Evolutionary conservation across 495 filamentous ascomycete species (phyloP).

Genomic region (Neurospora sp.): DNA sequence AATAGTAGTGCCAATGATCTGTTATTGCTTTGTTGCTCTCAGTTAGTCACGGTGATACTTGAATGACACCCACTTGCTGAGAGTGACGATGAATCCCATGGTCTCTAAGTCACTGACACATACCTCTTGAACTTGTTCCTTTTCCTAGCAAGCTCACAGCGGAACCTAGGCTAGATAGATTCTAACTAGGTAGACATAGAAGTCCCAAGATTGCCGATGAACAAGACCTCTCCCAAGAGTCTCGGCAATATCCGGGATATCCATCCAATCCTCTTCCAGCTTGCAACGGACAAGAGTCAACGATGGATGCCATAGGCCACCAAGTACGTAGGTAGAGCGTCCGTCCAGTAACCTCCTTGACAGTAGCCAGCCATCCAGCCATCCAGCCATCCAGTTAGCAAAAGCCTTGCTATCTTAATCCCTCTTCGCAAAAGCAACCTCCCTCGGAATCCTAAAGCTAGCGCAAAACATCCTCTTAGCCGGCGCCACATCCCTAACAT

Average conservation of each 20-base stretch:
- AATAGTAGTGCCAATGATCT: neutral
- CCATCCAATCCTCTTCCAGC: neutral
- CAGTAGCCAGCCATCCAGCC: neutral
- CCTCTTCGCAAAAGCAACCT: conserved; percentile 63
- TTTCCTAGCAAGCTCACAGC: neutral
- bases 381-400: neutral
- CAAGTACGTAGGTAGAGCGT: neutral
- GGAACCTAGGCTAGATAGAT: neutral
- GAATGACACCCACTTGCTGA: too few species aligned
- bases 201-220: neutral
- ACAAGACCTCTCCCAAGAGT: neutral
- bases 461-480: conserved; percentile 96
- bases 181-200: neutral
- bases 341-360: neutral
- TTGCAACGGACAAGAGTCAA: neutral
- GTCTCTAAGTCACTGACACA: neutral
- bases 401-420: neutral
- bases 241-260: neutral
- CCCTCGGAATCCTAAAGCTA: conserved; percentile 70
- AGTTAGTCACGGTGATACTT: neutral
- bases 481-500: conserved; percentile 84
- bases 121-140: neutral
- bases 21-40: neutral
- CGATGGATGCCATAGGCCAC: neutral
- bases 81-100: neutral